phyloP scores from a whole-genome alignment of 306 rosid genomes.

The peach (Prunus persica) region DNA sequence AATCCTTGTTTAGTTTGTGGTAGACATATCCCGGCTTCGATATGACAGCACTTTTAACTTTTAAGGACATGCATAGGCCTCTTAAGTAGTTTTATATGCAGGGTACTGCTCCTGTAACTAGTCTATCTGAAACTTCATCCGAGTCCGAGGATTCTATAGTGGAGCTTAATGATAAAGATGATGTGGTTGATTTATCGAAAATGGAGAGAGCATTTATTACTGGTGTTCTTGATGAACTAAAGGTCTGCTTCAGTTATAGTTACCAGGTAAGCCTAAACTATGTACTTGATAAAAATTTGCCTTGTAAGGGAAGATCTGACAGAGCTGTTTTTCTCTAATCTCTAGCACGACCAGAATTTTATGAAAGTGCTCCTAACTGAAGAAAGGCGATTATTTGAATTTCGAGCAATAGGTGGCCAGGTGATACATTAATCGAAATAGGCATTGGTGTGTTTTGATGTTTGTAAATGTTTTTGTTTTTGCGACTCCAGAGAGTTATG shows the following conservation, averaged over 20 bases:
- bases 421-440: constrained; percentile 30
- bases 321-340: constrained; percentile 20
- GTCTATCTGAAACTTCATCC: constrained; percentile 80
- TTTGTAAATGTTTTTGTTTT: constrained; percentile 13
- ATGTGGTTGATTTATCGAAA: constrained; percentile 31
- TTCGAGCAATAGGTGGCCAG: constrained; percentile 98
- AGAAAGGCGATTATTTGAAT: constrained; percentile 76
- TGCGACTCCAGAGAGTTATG: constrained; percentile 22
- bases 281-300: not conserved
- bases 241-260: constrained; percentile 77
- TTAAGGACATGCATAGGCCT: not conserved
- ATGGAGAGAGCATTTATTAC: constrained; percentile 71
- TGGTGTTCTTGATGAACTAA: constrained; percentile 93
- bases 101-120: constrained; percentile 77
- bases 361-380: constrained; percentile 74
- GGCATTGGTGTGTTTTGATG: not conserved
- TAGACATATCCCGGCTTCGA: not conserved
- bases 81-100: constrained; percentile 35
- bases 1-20: constrained; percentile 5
- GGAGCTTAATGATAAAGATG: constrained; percentile 43
- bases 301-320: constrained; percentile 22
- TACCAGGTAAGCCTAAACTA: constrained; percentile 51
- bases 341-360: constrained; percentile 61
- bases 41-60: not conserved
- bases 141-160: constrained; percentile 64